Conservation (phyloP, 345 rosid genomes). For the Erysimum cheiranthoides region DNA sequence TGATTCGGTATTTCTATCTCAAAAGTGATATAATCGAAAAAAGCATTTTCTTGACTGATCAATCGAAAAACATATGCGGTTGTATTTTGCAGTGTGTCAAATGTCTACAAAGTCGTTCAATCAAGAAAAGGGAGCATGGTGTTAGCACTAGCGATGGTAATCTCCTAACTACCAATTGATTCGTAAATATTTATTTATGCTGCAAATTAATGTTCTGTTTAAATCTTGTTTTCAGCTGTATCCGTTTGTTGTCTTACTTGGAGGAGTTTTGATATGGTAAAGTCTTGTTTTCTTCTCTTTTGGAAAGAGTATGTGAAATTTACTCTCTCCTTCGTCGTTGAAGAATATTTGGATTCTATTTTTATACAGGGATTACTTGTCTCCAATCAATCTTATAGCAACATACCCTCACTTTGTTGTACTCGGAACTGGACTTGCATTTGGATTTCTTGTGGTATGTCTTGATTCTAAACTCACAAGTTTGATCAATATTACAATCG, state of each 20-base stretch:
- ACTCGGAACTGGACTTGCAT: slow-evolving; percentile 97
- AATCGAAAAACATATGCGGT: slow-evolving; percentile 24
- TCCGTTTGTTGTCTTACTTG: slow-evolving; percentile 86
- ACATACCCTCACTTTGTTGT: slow-evolving; percentile 89
- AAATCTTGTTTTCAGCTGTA: slow-evolving; percentile 63
- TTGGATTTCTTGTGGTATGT: slow-evolving; percentile 97
- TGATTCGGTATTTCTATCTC: background rate
- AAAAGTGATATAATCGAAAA: slow-evolving; percentile 2
- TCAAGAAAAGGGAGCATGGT: slow-evolving; percentile 88
- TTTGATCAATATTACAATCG: background rate
- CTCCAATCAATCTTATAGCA: slow-evolving; percentile 78
- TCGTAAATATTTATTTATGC: slow-evolving; percentile 11
- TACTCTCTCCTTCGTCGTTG: background rate
- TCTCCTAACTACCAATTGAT: slow-evolving; percentile 9
- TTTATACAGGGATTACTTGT: slow-evolving; percentile 48
- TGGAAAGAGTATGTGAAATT: background rate
- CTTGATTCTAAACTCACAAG: slow-evolving; percentile 11
- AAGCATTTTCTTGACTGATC: background rate
- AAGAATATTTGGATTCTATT: slow-evolving; percentile 15
- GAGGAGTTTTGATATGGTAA: slow-evolving; percentile 93
- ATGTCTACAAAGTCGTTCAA: slow-evolving; percentile 83
- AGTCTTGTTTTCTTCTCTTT: slow-evolving; percentile 26
- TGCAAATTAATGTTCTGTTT: slow-evolving; percentile 37
- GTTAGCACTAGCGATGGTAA: slow-evolving; percentile 96
- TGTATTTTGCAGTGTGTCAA: slow-evolving; percentile 61